Percentiles rank a stretch among this genome's conserved stretches.
These are phyloP conservation scores for Fusarium buxicola DNA, from an alignment of 2,329 filamentous ascomycete species.

Conservation along the genomic window DNA sequence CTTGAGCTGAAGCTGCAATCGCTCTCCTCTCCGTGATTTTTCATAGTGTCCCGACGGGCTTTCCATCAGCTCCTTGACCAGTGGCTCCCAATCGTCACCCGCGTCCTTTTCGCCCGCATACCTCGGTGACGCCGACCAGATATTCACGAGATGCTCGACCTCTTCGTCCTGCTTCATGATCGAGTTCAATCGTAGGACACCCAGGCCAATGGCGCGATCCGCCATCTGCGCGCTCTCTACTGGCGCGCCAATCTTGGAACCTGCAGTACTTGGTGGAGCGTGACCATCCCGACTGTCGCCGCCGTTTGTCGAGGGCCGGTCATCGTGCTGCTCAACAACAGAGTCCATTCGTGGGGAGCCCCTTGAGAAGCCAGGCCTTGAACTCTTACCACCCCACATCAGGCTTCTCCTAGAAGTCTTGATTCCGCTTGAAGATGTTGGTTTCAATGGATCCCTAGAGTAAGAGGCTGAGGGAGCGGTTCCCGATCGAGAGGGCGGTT, in stretches of 20 bases:
- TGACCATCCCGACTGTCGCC: constrained; percentile 59
- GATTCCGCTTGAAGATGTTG: constrained; percentile 60
- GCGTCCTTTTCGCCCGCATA: constrained; percentile 68
- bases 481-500: constrained; percentile 65
- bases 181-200: constrained; percentile 79
- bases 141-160: constrained; percentile 77
- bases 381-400: constrained; percentile 76
- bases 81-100: constrained; percentile 75
- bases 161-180: constrained; percentile 79
- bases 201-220: constrained; percentile 77
- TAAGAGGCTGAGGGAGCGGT: constrained; percentile 56
- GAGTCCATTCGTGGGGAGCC: constrained; percentile 66
- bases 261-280: constrained; percentile 65
- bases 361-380: constrained; percentile 66
- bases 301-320: constrained; percentile 51
- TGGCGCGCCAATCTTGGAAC: constrained; percentile 55
- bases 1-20: constrained; percentile 82
- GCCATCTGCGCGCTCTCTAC: constrained; percentile 46
- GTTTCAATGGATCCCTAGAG: constrained; percentile 60
- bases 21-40: constrained; percentile 77
- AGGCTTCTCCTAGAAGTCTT: constrained; percentile 71
- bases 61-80: constrained; percentile 79
- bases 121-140: constrained; percentile 76
- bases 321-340: constrained; percentile 64
- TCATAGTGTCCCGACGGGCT: constrained; percentile 80